Conservation (phyloP, 2,329 filamentous ascomycete genomes). For the Phialocephala subalpina region DNA sequence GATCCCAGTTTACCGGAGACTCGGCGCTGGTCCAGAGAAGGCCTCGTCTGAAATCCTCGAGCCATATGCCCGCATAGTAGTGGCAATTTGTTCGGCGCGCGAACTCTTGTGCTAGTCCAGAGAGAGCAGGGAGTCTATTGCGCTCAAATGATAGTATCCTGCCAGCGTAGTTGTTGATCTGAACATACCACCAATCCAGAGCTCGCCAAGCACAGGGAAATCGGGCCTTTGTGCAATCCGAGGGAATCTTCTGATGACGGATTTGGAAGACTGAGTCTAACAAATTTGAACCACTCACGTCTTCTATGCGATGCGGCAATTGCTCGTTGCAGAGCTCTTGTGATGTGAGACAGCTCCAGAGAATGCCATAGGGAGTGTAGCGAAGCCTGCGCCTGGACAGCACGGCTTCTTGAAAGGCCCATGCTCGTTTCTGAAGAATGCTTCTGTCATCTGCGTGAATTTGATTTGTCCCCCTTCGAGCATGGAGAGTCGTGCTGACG, state of each 20-base stretch:
- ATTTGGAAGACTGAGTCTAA: not conserved
- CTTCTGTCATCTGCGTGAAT: not conserved
- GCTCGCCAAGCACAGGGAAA: not conserved
- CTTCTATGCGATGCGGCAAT: no score
- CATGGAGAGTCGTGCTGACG: not conserved
- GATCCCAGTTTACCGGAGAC: not conserved
- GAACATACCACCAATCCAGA: constrained; percentile 15
- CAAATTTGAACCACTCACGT: not conserved
- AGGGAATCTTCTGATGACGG: not conserved
- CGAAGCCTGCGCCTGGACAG: constrained; percentile 13
- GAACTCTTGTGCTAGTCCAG: constrained; percentile 20
- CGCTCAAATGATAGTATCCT: constrained; percentile 4
- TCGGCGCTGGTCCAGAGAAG: constrained; percentile 7
- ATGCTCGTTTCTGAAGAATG: constrained; percentile 11
- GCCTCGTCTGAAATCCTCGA: constrained; percentile 12
- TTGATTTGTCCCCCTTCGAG: not conserved
- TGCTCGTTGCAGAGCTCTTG: not conserved
- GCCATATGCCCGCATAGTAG: constrained; percentile 21
- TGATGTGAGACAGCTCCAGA: constrained; percentile 14
- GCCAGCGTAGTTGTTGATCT: constrained; percentile 11
- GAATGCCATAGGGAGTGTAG: not conserved
- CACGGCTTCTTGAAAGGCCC: constrained; percentile 17
- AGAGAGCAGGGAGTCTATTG: constrained; percentile 18
- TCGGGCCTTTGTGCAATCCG: not conserved
- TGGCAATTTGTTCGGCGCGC: constrained; percentile 5